These are phyloP conservation scores for Deinandra increscens DNA, from an alignment of 129 eudicot species.

Conservation along the genomic window DNA sequence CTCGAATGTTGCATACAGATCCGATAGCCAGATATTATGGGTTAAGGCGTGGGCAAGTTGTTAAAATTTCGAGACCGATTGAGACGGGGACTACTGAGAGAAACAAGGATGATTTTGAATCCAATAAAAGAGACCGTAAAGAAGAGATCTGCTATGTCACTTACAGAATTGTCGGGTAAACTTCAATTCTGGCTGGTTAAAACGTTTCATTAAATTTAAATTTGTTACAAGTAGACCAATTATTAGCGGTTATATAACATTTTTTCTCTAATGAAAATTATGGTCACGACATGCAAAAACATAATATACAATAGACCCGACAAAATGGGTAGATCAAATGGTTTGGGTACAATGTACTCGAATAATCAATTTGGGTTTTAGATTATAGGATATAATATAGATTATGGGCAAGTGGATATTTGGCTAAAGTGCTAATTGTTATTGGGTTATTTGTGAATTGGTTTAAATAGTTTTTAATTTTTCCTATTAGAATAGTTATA, in stretches of 20 bases:
- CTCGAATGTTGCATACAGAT: constrained; percentile 29
- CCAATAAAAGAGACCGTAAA: constrained; percentile 30
- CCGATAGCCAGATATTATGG: constrained; percentile 39
- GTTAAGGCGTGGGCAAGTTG: constrained; percentile 38
- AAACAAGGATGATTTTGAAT: constrained; percentile 38
- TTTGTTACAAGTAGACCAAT: neutral
- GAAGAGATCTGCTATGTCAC: constrained; percentile 32
- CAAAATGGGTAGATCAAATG: neutral
- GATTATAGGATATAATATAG: too few relatives aligned
- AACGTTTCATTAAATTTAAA: neutral
- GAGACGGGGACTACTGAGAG: constrained; percentile 39
- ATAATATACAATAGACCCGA: neutral
- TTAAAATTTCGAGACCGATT: constrained; percentile 34
- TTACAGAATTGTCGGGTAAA: constrained; percentile 34
- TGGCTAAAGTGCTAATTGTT: too few relatives aligned
- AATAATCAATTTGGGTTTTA: too few relatives aligned
- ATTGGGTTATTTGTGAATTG: too few relatives aligned
- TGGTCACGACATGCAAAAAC: neutral
- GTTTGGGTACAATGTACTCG: too few relatives aligned
- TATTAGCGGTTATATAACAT: neutral
- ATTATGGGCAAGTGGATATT: too few relatives aligned
- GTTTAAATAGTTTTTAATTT: too few relatives aligned
- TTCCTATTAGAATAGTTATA: too few relatives aligned
- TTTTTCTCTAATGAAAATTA: neutral
- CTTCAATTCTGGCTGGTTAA: neutral